Evolutionary conservation across 768 basidiomycete species (phyloP), one percentile per base, ranked within the genome.

Genomic region (Mycena galopus): DNA sequence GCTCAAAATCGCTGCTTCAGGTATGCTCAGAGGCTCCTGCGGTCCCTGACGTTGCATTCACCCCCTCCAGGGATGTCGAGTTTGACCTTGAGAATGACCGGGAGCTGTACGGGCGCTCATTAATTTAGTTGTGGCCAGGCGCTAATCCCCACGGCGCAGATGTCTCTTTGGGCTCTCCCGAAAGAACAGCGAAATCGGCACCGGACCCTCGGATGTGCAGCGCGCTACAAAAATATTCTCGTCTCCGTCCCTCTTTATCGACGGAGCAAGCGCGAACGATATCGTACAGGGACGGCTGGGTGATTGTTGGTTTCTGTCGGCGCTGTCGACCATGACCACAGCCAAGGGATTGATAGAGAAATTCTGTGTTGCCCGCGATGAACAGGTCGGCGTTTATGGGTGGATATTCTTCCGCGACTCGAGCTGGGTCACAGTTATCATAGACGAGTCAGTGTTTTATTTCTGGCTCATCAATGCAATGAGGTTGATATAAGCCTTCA

Each of bases 231-330:
- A 91, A 73, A 89, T 90, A 17, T 91, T 89, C 71, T 83, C 87
- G 17, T 82, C 87, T 2, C 88, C 88, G 1, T 80, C 84, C 32
- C 90, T 89, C 78, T 87, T 86, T 71, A 77, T 84, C n/a, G 82
- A 86, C 58, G 87, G 84, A 29, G 82, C 86, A 0, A 82, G 82
- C 56, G 84, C 84, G 2, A 84, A 84, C 61, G 89, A 89, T 71
- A 85, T 89, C 39, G 81, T 86, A 3, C 89, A 89, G 80, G 89
- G 89, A 16, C 77, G 74, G 4, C 74, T 89, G n/a, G 87, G 86
- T 0, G 86, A 90, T 72, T 90, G 89, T 73, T 90, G 88, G 88
- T 89, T 90, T 76, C 74, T 90, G 9, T 86, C 85, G 8, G 89
- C 88, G 1, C 76, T 90, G 14, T 84, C 88, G 2, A 88, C 86